Conservation (phyloP, 768 basidiomycete genomes). For the Mycena albidolilacea region DNA sequence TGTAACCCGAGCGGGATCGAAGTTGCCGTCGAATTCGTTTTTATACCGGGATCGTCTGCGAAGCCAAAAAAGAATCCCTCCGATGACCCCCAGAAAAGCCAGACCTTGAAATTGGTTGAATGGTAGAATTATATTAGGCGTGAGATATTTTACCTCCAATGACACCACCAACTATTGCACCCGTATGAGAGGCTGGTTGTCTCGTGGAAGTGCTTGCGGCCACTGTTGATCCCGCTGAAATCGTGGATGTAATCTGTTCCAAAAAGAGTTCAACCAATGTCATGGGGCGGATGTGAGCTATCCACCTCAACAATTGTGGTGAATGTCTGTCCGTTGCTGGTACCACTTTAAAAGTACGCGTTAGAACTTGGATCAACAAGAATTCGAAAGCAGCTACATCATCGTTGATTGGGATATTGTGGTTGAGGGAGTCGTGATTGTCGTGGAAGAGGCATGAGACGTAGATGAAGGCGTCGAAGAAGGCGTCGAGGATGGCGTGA, state of each 20-base stretch:
- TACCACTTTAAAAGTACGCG: slow-evolving; percentile 21
- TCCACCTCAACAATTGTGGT: slow-evolving; percentile 35
- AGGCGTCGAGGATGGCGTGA: neutral
- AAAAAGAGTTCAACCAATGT: slow-evolving; percentile 4
- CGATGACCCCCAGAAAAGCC: slow-evolving; percentile 38
- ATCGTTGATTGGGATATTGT: neutral
- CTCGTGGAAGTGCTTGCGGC: slow-evolving; percentile 1
- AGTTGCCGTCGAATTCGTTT: slow-evolving; percentile 36
- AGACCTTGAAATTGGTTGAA: slow-evolving; percentile 41
- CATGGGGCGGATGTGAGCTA: neutral
- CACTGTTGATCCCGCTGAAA: slow-evolving; percentile 36
- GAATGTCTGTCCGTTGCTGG: slow-evolving; percentile 31
- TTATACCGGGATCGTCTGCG: slow-evolving; percentile 29
- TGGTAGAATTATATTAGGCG: neutral
- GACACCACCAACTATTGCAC: slow-evolving; percentile 55
- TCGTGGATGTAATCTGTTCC: slow-evolving; percentile 30
- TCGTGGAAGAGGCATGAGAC: slow-evolving; percentile 24
- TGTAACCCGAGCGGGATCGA: slow-evolving; percentile 39
- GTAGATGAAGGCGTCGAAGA: slow-evolving; percentile 21
- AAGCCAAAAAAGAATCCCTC: slow-evolving; percentile 27
- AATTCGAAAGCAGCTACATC: slow-evolving; percentile 1
- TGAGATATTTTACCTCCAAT: slow-evolving; percentile 48
- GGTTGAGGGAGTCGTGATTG: slow-evolving; percentile 33
- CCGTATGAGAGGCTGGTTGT: slow-evolving; percentile 42
- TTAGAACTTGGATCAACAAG: neutral